phyloP scores from a whole-genome alignment of 176 grass and related monocot species.

The Saccharum spontaneum region DNA sequence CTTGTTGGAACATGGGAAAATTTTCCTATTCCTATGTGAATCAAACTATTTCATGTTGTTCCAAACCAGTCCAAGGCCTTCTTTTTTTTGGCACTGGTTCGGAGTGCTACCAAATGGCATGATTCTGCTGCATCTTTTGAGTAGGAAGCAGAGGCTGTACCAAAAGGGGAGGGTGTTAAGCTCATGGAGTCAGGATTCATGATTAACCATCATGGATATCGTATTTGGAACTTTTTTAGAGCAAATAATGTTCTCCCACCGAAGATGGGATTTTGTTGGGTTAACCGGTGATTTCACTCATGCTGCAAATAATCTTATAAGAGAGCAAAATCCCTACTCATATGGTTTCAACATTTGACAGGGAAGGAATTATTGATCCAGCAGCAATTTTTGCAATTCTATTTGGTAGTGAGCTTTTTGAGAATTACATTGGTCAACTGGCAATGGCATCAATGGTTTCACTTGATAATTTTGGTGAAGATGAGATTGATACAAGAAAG shows the following conservation, averaged over 20 bases:
- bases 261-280: background rate
- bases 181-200: background rate
- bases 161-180: background rate
- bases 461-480: constrained; percentile 83
- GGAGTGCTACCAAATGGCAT: background rate
- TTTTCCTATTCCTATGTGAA: background rate
- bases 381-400: constrained; percentile 96
- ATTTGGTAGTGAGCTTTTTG: constrained; percentile 96
- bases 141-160: background rate
- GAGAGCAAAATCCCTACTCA: constrained; percentile 11
- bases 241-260: constrained; percentile 5
- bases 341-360: constrained; percentile 41
- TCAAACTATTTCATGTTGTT: background rate
- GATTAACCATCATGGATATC: background rate
- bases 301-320: background rate
- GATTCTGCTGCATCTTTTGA: background rate
- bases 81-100: background rate
- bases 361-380: constrained; percentile 96
- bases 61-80: background rate
- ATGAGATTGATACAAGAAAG: constrained; percentile 70
- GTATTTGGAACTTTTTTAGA: constrained; percentile 9
- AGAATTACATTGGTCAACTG: constrained; percentile 97
- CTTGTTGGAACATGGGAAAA: background rate
- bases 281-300: background rate
- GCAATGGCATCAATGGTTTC: constrained; percentile 97